Evolutionary conservation across 75 land plant genomes (phyloP).

Genomic region (Pseudotsuga menziesii): DNA sequence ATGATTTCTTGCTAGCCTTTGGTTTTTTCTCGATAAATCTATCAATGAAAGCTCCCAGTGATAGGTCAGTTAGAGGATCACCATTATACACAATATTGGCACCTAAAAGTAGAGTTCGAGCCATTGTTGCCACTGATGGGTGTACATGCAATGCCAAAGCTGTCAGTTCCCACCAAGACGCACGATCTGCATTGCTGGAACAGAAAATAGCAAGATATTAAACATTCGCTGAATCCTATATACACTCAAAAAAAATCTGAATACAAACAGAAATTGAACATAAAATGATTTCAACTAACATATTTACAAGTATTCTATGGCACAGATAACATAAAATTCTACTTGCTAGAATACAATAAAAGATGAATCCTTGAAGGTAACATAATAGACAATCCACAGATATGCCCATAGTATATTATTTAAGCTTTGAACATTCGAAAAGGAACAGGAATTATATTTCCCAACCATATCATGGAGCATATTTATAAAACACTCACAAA

Average conservation of each 20-base stretch:
- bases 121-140: conserved; percentile 97
- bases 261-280: background rate
- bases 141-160: conserved; percentile 83
- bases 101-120: conserved; percentile 75
- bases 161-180: conserved; percentile 96
- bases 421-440: background rate
- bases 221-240: background rate
- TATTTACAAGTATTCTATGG: background rate
- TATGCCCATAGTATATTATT: background rate
- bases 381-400: background rate
- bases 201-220: background rate
- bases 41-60: conserved; percentile 81
- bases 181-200: conserved; percentile 84
- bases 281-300: background rate
- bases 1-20: conserved; percentile 41
- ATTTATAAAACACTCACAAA: background rate
- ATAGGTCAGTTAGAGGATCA: conserved; percentile 80
- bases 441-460: background rate
- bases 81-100: conserved; percentile 85
- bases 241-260: background rate
- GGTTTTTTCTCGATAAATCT: conserved; percentile 98
- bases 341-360: background rate
- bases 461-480: background rate
- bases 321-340: background rate
- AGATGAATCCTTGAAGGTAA: background rate